phyloP scores from a whole-genome alignment of 2,329 filamentous ascomycete species.

The Cladosporium cucumerinum region DNA sequence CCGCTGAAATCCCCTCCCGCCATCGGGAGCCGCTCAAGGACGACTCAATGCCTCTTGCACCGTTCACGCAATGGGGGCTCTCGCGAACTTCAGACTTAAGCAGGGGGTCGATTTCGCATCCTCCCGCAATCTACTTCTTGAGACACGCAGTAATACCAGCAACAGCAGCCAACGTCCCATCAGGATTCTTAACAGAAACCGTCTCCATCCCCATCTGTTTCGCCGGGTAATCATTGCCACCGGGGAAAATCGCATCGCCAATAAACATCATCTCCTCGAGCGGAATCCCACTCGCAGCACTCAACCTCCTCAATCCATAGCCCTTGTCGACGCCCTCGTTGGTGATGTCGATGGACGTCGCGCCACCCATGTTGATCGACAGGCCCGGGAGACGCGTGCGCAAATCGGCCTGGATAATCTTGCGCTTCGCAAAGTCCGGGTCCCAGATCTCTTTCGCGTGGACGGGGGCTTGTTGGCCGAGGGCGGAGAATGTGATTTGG shows the following conservation, averaged over 20 bases:
- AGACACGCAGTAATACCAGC: constrained; percentile 26
- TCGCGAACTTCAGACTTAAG: too few relatives aligned
- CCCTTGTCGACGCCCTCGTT: constrained; percentile 40
- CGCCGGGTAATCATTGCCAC: constrained; percentile 41
- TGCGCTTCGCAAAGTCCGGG: constrained; percentile 41
- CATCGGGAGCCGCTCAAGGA: too few relatives aligned
- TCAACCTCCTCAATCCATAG: constrained; percentile 29
- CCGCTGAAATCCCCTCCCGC: too few relatives aligned
- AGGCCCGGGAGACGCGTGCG: constrained; percentile 36
- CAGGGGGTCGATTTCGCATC: too few relatives aligned
- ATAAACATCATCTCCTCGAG: constrained; percentile 42
- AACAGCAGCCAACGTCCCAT: constrained; percentile 29
- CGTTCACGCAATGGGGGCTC: too few relatives aligned
- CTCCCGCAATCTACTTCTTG: constrained; percentile 13
- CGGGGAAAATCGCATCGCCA: constrained; percentile 42
- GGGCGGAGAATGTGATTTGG: constrained; percentile 44
- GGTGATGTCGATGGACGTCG: constrained; percentile 43
- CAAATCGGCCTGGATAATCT: constrained; percentile 40
- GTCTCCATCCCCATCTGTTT: constrained; percentile 34
- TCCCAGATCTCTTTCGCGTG: constrained; percentile 39
- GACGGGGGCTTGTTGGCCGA: constrained; percentile 41
- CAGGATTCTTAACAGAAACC: constrained; percentile 26
- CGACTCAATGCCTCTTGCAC: too few relatives aligned
- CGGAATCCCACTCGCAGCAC: constrained; percentile 33
- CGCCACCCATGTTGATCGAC: constrained; percentile 43